A percentile compares a stretch with the other conserved stretches of the same genome.
These are phyloP conservation scores for Rhododendron kiyosumense DNA, from an alignment of 148 eudicot genomes.

Conservation along the genomic window DNA sequence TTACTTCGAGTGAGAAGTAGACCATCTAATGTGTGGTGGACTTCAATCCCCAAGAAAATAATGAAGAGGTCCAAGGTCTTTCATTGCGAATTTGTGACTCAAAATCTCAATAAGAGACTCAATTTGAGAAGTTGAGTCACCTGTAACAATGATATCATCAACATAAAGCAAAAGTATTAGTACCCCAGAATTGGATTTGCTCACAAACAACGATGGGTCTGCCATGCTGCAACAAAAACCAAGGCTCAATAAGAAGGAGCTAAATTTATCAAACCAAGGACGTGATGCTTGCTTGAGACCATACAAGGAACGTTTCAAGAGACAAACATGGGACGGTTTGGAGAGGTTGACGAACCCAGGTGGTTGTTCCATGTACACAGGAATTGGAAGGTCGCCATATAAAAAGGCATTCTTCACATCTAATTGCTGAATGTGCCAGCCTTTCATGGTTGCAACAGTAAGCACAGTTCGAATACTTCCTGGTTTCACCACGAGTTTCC, in stretches of 20 bases:
- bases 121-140: too few relatives aligned
- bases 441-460: not conserved
- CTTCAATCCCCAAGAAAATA: too few relatives aligned
- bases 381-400: not conserved
- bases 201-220: not conserved
- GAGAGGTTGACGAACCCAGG: not conserved
- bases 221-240: not conserved
- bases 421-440: not conserved
- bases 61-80: too few relatives aligned
- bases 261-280: not conserved
- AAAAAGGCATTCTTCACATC: not conserved
- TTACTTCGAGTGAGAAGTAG: too few relatives aligned
- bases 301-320: not conserved
- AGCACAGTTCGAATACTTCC: not conserved
- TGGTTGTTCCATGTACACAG: not conserved
- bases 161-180: not conserved
- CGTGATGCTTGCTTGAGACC: not conserved
- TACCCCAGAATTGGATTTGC: not conserved
- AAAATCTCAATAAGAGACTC: too few relatives aligned
- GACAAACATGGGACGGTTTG: not conserved
- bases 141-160: too few relatives aligned
- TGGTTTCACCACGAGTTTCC: too few relatives aligned
- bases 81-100: too few relatives aligned
- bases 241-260: not conserved
- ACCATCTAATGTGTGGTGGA: too few relatives aligned